Evolutionary conservation across 1,284 basidiomycete species (phyloP).

Genomic region (Puccinia hordei): DNA sequence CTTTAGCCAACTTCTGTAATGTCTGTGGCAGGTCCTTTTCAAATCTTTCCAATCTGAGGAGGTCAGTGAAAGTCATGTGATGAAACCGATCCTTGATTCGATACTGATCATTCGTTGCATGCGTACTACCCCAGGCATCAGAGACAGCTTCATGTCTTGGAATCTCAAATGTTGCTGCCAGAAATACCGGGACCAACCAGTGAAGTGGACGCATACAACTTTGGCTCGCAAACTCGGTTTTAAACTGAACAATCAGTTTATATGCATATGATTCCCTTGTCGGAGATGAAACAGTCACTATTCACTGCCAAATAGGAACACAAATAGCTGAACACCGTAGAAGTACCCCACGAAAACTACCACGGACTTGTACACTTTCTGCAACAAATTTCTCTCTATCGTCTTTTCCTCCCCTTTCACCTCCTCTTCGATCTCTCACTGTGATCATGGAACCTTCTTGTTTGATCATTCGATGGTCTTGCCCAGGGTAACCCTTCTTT

Average conservation of each 20-base stretch:
- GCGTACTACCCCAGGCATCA: slow-evolving; percentile 28
- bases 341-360: no score
- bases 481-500: no score
- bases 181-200: slow-evolving; percentile 35
- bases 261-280: not conserved
- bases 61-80: slow-evolving; percentile 23
- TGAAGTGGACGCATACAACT: slow-evolving; percentile 21
- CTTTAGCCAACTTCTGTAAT: slow-evolving; percentile 48
- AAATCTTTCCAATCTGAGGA: slow-evolving; percentile 39
- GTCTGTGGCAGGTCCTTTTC: slow-evolving; percentile 43
- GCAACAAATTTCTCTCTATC: not conserved
- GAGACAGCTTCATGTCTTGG: slow-evolving; percentile 46
- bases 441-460: not conserved
- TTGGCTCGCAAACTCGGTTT: slow-evolving; percentile 29
- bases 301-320: no score
- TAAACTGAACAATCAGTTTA: not conserved
- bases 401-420: not conserved
- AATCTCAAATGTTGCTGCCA: slow-evolving; percentile 37
- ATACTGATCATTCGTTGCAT: not conserved
- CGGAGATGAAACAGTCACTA: no score
- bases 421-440: not conserved
- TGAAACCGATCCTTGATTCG: no score
- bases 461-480: not conserved
- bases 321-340: no score
- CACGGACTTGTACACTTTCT: no score